A percentile compares a stretch with the other conserved stretches of the same genome.
Evolutionary conservation across 169 alveolate genomes (phyloP).

Genomic region (Plasmodium gonderi): DNA sequence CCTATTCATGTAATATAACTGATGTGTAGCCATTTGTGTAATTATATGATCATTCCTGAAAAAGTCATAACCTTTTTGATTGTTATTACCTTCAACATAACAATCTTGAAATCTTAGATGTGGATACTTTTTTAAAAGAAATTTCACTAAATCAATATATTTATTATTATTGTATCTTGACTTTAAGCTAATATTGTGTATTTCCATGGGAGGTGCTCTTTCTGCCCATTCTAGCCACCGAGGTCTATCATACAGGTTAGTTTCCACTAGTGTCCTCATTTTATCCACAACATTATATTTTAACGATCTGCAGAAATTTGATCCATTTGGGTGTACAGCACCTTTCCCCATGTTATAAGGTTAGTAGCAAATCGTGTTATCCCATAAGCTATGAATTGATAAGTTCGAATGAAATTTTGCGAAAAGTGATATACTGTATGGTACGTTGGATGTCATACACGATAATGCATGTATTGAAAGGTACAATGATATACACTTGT

Average conservation of each 20-base stretch:
- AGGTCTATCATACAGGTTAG: slow-evolving; percentile 83
- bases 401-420: too few relatives aligned
- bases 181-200: slow-evolving; percentile 78
- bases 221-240: slow-evolving; percentile 88
- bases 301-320: slow-evolving; percentile 81
- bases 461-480: neutral
- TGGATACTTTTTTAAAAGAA: slow-evolving; percentile 85
- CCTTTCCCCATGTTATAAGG: slow-evolving; percentile 70
- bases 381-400: too few relatives aligned
- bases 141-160: slow-evolving; percentile 79
- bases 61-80: slow-evolving; percentile 81
- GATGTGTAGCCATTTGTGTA: slow-evolving; percentile 75
- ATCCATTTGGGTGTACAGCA: slow-evolving; percentile 78
- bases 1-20: slow-evolving; percentile 75
- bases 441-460: neutral
- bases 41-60: slow-evolving; percentile 71
- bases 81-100: slow-evolving; percentile 86
- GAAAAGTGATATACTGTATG: too few relatives aligned
- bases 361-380: neutral
- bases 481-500: neutral
- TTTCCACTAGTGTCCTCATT: slow-evolving; percentile 84
- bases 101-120: slow-evolving; percentile 88
- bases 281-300: slow-evolving; percentile 86
- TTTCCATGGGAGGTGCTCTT: slow-evolving; percentile 86
- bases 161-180: slow-evolving; percentile 80